Conservation (phyloP, 805 yeast species). For the Lipomyces oligophaga region DNA sequence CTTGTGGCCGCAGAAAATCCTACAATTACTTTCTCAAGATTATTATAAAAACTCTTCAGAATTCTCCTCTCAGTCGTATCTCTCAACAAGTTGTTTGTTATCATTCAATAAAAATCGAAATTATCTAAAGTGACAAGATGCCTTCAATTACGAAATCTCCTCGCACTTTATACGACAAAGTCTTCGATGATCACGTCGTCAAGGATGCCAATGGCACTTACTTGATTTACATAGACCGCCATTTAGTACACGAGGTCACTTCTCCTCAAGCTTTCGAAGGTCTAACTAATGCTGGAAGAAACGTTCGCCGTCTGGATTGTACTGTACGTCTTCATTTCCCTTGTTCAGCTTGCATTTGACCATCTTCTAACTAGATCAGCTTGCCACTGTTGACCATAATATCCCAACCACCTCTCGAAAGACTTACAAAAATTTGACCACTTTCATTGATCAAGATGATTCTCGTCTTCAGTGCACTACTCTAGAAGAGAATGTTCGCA, state of each 20-base stretch:
- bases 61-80: too few species aligned
- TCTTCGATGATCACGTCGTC: constrained; percentile 90
- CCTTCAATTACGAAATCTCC: constrained; percentile 43
- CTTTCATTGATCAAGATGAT: constrained; percentile 86
- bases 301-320: constrained; percentile 66
- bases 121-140: constrained; percentile 22
- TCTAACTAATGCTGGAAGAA: constrained; percentile 77
- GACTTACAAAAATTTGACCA: constrained; percentile 63
- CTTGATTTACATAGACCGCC: constrained; percentile 90
- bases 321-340: constrained; percentile 22
- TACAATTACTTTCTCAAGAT: too few species aligned
- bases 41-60: too few species aligned
- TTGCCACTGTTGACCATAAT: constrained; percentile 50
- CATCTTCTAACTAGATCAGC: constrained; percentile 10
- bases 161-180: constrained; percentile 89
- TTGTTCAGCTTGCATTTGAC: neutral
- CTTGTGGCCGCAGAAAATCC: too few species aligned
- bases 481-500: constrained; percentile 85
- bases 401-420: constrained; percentile 91
- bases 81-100: too few species aligned
- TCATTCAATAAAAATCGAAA: too few species aligned
- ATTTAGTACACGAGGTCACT: constrained; percentile 96
- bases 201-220: constrained; percentile 82
- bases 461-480: constrained; percentile 90
- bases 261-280: constrained; percentile 99